Evolutionary conservation across 2,329 filamentous ascomycete genomes (phyloP), one percentile per base, ranked within the genome.

Genomic region (Pseudogymnoascus sp.): DNA sequence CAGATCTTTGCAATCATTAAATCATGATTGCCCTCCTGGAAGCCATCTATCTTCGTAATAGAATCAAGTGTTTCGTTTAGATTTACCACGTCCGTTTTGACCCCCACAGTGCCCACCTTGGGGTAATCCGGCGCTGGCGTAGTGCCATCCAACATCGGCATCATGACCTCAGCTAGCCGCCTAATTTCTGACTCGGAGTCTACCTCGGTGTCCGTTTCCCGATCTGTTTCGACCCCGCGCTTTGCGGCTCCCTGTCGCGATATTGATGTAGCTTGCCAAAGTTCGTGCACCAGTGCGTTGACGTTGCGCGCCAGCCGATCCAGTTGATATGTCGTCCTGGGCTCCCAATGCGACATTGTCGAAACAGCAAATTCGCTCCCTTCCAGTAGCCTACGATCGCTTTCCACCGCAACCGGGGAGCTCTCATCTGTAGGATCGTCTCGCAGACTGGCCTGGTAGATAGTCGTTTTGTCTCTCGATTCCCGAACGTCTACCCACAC

Each of bases 1-100:
- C 78, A 81, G 16, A 84, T 74, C 62, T 78, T 76, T 10, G 71
- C 67, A 40, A 75, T 59, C 60, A 71, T 67, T 10, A 71, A 59
- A 59, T 72, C 67, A 6, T 71, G 62, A 61, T 67, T 66, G 3
- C 63, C 21, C 26, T 35, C 19, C 6, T 61, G 7, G 33, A 16
- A 26, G 6, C 19, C 35, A 1, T 3, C 5, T 2, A 7, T 19
- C 33, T 14, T 61, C 19, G n/a, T 61, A 10, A 61, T 61, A 16
- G 21, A 40, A 31, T 40, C 24, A 2, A 61, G 33, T 16, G 35
- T 61, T 26, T 14, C 59, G 19, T 61, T 61, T 26, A 61, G 33
- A 16, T 11, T 13, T 33, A 16, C 7, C 29, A 13, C 10, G 29
- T 19, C n/a, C 7, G 29, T 13, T 21, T 33, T 19, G 29, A 2